Conservation (phyloP, 306 rosid species). For the Fagus sylvatica region DNA sequence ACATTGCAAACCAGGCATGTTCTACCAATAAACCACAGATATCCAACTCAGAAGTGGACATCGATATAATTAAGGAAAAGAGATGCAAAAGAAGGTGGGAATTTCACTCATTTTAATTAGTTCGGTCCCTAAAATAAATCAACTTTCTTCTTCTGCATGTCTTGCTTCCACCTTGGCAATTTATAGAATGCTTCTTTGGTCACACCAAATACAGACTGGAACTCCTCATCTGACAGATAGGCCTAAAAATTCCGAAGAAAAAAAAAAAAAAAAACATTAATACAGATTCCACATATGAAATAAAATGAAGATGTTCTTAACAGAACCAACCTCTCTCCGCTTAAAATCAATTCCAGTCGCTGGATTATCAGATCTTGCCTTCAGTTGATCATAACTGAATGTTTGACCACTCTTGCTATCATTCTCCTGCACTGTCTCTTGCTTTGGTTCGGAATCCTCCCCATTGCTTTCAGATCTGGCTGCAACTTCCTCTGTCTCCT, state of each 20-base stretch:
- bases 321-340: conserved; percentile 77
- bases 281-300: conserved; percentile 1
- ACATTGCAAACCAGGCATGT: conserved; percentile 48
- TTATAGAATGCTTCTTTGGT: conserved; percentile 79
- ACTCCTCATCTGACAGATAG: conserved; percentile 85
- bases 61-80: conserved; percentile 45
- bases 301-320: conserved; percentile 16
- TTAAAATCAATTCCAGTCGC: conserved; percentile 88
- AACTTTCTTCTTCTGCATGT: conserved; percentile 84
- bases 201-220: conserved; percentile 63
- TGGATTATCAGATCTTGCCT: conserved; percentile 74
- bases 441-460: conserved; percentile 55
- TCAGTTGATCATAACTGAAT: conserved; percentile 83
- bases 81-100: conserved; percentile 36
- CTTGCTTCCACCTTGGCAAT: conserved; percentile 98
- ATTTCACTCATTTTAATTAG: conserved; percentile 26
- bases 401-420: conserved; percentile 41
- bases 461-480: conserved; percentile 48
- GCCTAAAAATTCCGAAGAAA: conserved; percentile 48
- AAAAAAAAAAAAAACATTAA: conserved; percentile 23
- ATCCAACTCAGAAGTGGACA: conserved; percentile 40
- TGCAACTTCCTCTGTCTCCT: conserved; percentile 56
- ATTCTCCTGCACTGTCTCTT: conserved; percentile 45
- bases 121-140: conserved; percentile 65
- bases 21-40: conserved; percentile 54